Evolutionary conservation across 169 alveolate genomes (phyloP), one percentile per base, ranked within the genome.

Genomic region (Perkinsus olseni): DNA sequence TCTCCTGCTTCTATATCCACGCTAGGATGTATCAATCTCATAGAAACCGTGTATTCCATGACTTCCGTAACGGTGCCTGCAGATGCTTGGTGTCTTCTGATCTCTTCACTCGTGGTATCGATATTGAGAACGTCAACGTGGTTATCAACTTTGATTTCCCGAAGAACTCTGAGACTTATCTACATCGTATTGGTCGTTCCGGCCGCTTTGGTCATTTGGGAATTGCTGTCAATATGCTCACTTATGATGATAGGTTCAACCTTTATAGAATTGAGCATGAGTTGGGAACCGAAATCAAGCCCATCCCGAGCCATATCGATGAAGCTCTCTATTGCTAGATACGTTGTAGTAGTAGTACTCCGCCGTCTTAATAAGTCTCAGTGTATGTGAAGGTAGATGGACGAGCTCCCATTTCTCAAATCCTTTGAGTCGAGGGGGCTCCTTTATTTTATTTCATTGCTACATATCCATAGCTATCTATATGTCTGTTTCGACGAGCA

Each of bases 161-260:
- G 10, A 98, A 98, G 94, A 96, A 98, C 95, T 96, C 99, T 13
- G 99, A 98, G 94, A 98, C 99, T 0, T 98, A 98, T 92, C 96
- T 98, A 40, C 99, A 98, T 96, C 97, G 99, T 95, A 98, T 98
- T 74, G 99, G 99, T 62, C 96, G 99, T 92, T 98, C 99, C 28
- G 99, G 99, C 28, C 98, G 99, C 93, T 98, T 98, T 92, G 99
- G 99, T 34, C 99, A 98, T 93, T 96, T 98, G 93, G 99, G 99
- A 31, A 93, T 98, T 92, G 99, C 99, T 38, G 98, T 99, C 93
- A 98, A 98, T 93, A 97, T 98, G 95, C 98, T 99, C 92, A 99
- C 99, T 21, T 98, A 97, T 94, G 99, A 97, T 91, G 99, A 98
- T 95, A 98, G 99, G 95, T 98, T 97, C 93, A 96, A 97, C 92